Conservation (phyloP, 495 filamentous ascomycete species). For the Trichocladium uniseriatum region DNA sequence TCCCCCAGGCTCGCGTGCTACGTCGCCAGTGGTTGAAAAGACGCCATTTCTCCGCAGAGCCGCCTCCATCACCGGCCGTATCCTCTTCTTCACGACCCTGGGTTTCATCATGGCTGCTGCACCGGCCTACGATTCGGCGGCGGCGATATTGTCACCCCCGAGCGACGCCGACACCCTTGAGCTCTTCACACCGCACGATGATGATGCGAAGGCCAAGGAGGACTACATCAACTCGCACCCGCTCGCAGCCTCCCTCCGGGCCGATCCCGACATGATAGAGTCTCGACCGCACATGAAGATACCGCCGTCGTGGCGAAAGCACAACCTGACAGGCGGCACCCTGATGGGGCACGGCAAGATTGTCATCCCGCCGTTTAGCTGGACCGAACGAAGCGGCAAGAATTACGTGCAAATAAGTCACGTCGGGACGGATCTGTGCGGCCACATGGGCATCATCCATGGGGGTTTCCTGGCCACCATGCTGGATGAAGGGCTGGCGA, state of each 20-base stretch:
- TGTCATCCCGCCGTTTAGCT: conserved; percentile 73
- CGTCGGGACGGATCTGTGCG: conserved; percentile 74
- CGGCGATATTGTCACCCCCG: conserved; percentile 42
- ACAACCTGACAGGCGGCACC: conserved; percentile 76
- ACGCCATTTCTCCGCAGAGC: conserved; percentile 22
- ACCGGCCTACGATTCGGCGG: conserved; percentile 37
- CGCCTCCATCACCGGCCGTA: conserved; percentile 23
- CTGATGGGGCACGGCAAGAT: conserved; percentile 68
- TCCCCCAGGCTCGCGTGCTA: neutral
- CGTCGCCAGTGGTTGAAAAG: neutral
- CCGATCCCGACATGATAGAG: conserved; percentile 58
- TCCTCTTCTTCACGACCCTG: conserved; percentile 37
- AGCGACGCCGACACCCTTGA: conserved; percentile 65
- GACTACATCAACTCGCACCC: conserved; percentile 67
- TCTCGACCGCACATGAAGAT: conserved; percentile 83
- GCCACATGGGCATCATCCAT: conserved; percentile 86
- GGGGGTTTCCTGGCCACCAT: conserved; percentile 87
- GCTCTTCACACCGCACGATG: conserved; percentile 55
- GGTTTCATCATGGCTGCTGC: conserved; percentile 48
- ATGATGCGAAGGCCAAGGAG: conserved; percentile 54
- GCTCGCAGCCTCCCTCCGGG: conserved; percentile 54
- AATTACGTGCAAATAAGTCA: conserved; percentile 65
- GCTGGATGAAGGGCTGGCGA: conserved; percentile 81
- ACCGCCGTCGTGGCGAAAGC: conserved; percentile 50
- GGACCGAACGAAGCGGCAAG: conserved; percentile 61